A percentile compares a stretch with the other conserved stretches of the same genome.
These are phyloP conservation scores for Fusarium xylarioides DNA, from an alignment of 2,329 filamentous ascomycete species.

Conservation along the genomic window DNA sequence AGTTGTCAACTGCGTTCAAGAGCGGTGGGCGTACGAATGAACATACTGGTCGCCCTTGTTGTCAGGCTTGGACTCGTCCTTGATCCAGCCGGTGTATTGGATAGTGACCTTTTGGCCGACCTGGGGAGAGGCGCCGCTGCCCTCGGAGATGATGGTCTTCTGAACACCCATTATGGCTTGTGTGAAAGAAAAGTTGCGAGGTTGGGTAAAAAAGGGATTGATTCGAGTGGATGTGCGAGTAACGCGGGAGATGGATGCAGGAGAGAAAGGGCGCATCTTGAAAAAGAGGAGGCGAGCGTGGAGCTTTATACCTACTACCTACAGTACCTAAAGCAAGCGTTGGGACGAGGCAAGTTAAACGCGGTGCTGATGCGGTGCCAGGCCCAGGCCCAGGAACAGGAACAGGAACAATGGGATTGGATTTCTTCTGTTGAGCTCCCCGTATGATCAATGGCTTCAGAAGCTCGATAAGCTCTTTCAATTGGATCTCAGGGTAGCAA, in stretches of 20 bases:
- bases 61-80: slow-evolving; percentile 68
- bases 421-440: slow-evolving; percentile 34
- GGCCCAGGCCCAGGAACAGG: background rate
- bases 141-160: slow-evolving; percentile 70
- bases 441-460: slow-evolving; percentile 33
- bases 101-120: slow-evolving; percentile 81
- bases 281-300: slow-evolving; percentile 22
- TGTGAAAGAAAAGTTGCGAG: slow-evolving; percentile 33
- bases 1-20: slow-evolving; percentile 12
- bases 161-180: slow-evolving; percentile 72
- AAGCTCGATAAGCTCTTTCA: slow-evolving; percentile 35
- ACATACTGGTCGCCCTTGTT: slow-evolving; percentile 78
- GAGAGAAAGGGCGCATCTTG: slow-evolving; percentile 33
- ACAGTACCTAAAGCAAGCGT: slow-evolving; percentile 6
- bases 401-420: slow-evolving; percentile 17
- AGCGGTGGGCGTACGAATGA: too few species aligned
- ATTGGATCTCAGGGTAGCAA: slow-evolving; percentile 30
- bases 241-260: slow-evolving; percentile 32
- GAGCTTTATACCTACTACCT: slow-evolving; percentile 32
- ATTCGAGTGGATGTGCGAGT: slow-evolving; percentile 28
- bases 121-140: slow-evolving; percentile 69
- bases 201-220: slow-evolving; percentile 29
- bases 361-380: slow-evolving; percentile 22
- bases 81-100: slow-evolving; percentile 90
- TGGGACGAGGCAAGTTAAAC: slow-evolving; percentile 5